phyloP scores from a whole-genome alignment of 1,284 basidiomycete genomes.

The Austroboletus olivaceoglutinosus region DNA sequence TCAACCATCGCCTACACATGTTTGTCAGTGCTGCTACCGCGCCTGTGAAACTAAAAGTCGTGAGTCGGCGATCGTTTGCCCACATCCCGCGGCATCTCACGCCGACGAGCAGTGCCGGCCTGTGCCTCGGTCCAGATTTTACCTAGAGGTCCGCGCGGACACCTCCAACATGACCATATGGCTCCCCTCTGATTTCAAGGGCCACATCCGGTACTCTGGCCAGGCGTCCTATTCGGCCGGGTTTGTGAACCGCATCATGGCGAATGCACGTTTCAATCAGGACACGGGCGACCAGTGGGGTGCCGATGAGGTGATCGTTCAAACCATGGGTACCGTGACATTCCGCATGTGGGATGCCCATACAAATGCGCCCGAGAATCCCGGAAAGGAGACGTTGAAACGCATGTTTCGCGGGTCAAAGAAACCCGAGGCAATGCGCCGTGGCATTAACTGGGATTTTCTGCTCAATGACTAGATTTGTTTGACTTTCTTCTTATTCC shows the following conservation, averaged over 20 bases:
- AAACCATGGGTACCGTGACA: constrained; percentile 55
- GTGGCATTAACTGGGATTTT: constrained; percentile 70
- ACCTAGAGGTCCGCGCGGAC: constrained; percentile 60
- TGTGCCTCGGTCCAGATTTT: constrained; percentile 58
- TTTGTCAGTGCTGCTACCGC: constrained; percentile 51
- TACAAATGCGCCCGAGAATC: constrained; percentile 57
- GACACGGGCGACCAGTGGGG: constrained; percentile 39
- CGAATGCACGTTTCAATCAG: constrained; percentile 56
- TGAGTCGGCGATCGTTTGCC: constrained; percentile 36
- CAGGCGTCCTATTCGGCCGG: constrained; percentile 63
- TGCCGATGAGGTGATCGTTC: constrained; percentile 60
- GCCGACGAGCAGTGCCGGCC: constrained; percentile 55
- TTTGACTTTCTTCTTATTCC: neutral
- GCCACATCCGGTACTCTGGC: constrained; percentile 56
- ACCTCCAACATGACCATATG: constrained; percentile 65
- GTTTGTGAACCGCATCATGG: constrained; percentile 66
- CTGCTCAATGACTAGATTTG: constrained; percentile 59
- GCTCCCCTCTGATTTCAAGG: constrained; percentile 74
- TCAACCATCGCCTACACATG: constrained; percentile 67
- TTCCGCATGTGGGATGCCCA: constrained; percentile 79
- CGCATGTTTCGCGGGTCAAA: constrained; percentile 58
- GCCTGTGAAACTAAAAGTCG: constrained; percentile 67
- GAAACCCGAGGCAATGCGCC: constrained; percentile 48
- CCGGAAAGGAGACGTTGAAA: constrained; percentile 58
- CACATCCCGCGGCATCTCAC: neutral